Conservation (phyloP, 2,329 filamentous ascomycete species). For the Geoglossum cookeanum region DNA sequence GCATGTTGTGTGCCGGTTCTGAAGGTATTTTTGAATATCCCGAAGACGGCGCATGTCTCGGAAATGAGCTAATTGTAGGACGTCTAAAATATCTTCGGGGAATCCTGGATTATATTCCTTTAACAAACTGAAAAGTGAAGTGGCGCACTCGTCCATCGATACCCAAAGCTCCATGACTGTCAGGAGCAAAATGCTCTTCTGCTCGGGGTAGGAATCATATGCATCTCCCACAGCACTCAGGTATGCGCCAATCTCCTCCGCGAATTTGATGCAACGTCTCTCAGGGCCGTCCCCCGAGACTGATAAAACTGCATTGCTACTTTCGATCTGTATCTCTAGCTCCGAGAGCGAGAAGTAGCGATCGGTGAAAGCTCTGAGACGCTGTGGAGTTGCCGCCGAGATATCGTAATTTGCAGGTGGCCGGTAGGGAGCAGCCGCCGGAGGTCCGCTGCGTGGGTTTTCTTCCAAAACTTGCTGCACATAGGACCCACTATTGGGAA, state of each 20-base stretch:
- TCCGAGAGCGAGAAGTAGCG: conserved; percentile 1
- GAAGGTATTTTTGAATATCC: conserved; percentile 30
- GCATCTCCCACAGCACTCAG: background rate
- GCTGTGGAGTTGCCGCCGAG: background rate
- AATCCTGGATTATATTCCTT: conserved; percentile 33
- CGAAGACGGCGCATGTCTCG: conserved; percentile 32
- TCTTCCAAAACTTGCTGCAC: conserved; percentile 8
- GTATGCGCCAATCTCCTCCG: background rate
- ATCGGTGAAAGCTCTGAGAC: background rate
- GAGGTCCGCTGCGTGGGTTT: background rate
- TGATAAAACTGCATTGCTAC: background rate
- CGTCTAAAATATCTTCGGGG: conserved; percentile 29
- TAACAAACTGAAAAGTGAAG: conserved; percentile 27
- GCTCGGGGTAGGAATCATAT: conserved; percentile 3
- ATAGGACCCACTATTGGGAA: conserved; percentile 12
- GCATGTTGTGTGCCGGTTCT: conserved; percentile 16
- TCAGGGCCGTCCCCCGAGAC: background rate
- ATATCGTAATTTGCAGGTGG: background rate
- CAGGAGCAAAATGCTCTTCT: background rate
- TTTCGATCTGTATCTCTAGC: background rate
- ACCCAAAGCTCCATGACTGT: background rate
- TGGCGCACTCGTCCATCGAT: conserved; percentile 26
- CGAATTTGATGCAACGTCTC: background rate
- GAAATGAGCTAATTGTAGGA: conserved; percentile 30
- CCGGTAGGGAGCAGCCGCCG: background rate